Evolutionary conservation across 202 grass and related monocot genomes (phyloP).

Genomic region (Musa balbisiana): DNA sequence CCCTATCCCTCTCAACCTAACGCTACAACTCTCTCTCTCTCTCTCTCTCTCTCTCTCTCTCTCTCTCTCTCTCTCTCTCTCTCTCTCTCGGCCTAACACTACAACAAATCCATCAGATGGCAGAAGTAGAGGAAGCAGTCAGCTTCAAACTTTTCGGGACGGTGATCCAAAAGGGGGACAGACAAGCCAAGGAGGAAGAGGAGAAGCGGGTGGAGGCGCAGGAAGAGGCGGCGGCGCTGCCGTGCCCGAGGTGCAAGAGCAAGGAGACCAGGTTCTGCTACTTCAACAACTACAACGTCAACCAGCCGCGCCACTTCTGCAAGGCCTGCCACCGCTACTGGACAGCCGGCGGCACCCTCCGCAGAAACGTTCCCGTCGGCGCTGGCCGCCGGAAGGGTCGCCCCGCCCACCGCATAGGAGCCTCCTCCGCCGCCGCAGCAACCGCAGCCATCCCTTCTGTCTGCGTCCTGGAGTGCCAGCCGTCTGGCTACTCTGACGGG

Average conservation of each 20-base stretch:
- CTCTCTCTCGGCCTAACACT: no score
- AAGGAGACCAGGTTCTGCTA: slow-evolving; percentile 97
- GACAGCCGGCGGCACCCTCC: slow-evolving; percentile 85
- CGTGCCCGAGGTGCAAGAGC: slow-evolving; percentile 79
- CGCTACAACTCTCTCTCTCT: no score
- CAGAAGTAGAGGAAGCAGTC: background rate
- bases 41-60: no score
- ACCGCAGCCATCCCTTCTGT: background rate
- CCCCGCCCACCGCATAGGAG: slow-evolving; percentile 2
- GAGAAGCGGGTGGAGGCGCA: background rate
- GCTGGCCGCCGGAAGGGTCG: slow-evolving; percentile 49
- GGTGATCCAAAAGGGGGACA: slow-evolving; percentile 10
- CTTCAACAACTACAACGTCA: slow-evolving; percentile 99
- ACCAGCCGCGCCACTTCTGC: slow-evolving; percentile 93
- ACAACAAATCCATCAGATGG: background rate
- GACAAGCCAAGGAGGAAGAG: background rate
- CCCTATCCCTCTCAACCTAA: no score
- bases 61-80: no score
- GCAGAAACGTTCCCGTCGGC: slow-evolving; percentile 56
- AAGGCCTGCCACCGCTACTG: slow-evolving; percentile 84
- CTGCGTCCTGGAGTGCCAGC: slow-evolving; percentile 4
- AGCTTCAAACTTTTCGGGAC: slow-evolving; percentile 22
- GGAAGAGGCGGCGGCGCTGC: slow-evolving; percentile 26
- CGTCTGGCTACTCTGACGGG: slow-evolving; percentile 20
- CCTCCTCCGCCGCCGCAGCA: background rate